Evolutionary conservation across 331 rosid species (phyloP).

Genomic region (Quercus tomentella): DNA sequence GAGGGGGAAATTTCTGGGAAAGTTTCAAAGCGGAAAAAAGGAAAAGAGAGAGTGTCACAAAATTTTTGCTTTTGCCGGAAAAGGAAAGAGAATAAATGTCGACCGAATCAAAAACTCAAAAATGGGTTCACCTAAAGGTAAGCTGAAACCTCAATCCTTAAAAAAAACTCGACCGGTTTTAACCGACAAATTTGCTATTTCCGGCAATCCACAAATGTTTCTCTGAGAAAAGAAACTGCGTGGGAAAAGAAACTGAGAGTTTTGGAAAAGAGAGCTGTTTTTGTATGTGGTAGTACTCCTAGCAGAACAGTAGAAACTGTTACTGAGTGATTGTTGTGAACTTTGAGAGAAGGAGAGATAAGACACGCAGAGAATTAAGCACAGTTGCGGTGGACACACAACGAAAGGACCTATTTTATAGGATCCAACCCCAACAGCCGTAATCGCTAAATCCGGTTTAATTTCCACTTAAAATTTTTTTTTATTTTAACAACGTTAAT

Average conservation of each 20-base stretch:
- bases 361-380: constrained; percentile 12
- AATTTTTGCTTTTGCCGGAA: constrained; percentile 29
- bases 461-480: neutral
- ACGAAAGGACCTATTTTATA: constrained; percentile 49
- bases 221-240: no score
- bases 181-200: neutral
- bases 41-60: constrained; percentile 5
- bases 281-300: no score
- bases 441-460: constrained; percentile 33
- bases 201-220: neutral
- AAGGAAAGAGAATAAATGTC: constrained; percentile 39
- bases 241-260: neutral
- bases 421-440: constrained; percentile 43
- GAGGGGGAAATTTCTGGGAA: constrained; percentile 23
- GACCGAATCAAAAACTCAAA: constrained; percentile 2
- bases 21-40: constrained; percentile 11
- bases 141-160: no score
- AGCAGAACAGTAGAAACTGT: no score
- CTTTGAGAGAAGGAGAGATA: neutral
- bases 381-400: constrained; percentile 12
- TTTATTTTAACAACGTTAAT: neutral
- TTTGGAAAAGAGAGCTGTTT: neutral
- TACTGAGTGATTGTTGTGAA: neutral
- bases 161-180: neutral
- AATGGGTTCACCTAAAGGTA: no score